These are phyloP conservation scores for Debaryomycetaceae sp. DNA, from an alignment of 1,139 yeast genomes.

Conservation along the genomic window DNA sequence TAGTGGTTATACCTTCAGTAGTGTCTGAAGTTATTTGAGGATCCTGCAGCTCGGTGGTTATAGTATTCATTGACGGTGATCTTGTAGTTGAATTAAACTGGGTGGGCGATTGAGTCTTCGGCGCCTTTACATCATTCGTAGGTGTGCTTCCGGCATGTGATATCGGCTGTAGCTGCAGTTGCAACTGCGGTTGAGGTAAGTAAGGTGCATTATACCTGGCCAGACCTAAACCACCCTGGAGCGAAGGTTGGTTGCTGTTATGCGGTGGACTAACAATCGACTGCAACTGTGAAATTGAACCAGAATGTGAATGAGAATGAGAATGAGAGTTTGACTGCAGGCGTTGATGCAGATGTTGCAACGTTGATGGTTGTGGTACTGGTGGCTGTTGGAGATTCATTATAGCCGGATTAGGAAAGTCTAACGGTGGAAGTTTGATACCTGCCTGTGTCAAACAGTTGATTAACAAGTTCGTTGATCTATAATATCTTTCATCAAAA, in stretches of 20 bases:
- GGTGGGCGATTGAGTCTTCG: conserved; percentile 11
- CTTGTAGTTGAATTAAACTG: conserved; percentile 8
- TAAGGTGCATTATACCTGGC: conserved; percentile 1
- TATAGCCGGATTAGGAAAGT: conserved; percentile 44
- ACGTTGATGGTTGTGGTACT: neutral
- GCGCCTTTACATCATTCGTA: conserved; percentile 7
- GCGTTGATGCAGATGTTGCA: conserved; percentile 5
- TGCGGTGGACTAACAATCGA: conserved; percentile 8
- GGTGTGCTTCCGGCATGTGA: conserved; percentile 4
- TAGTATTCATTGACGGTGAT: conserved; percentile 8
- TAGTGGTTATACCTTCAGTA: conserved; percentile 18
- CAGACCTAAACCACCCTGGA: conserved; percentile 2
- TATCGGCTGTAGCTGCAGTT: conserved; percentile 5
- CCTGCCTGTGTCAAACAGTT: conserved; percentile 55
- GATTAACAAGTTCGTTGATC: conserved; percentile 48
- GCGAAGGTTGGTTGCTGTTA: conserved; percentile 1
- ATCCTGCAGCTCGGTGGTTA: conserved; percentile 1
- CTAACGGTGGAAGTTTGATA: conserved; percentile 62
- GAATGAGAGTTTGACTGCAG: conserved; percentile 3
- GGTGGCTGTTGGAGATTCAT: conserved; percentile 19
- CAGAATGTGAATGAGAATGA: conserved; percentile 6
- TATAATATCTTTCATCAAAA: conserved; percentile 53
- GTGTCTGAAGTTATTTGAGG: conserved; percentile 6
- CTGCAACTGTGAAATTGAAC: conserved; percentile 5
- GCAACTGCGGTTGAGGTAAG: conserved; percentile 2